Percentiles rank a stretch among this genome's conserved stretches.
Conservation (phyloP, 2,329 filamentous ascomycete genomes). For the Coniosporium uncinatum region DNA sequence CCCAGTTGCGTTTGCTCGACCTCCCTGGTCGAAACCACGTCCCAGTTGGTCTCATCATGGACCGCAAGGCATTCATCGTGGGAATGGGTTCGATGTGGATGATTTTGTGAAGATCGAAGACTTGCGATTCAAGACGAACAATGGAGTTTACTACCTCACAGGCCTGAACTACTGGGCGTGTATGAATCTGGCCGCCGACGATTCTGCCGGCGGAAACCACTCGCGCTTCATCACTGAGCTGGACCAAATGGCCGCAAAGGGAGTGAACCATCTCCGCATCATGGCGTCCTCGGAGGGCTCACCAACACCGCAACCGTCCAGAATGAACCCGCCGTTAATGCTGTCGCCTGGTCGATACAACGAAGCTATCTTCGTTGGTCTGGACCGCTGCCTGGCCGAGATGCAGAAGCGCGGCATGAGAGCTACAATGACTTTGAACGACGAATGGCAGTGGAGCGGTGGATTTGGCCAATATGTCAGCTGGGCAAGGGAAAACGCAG, state of each 20-base stretch:
- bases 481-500: conserved; percentile 23
- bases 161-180: conserved; percentile 33
- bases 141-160: conserved; percentile 28
- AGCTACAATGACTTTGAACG: conserved; percentile 30
- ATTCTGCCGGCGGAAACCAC: conserved; percentile 25
- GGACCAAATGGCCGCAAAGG: conserved; percentile 30
- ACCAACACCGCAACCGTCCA: conserved; percentile 27
- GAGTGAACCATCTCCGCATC: conserved; percentile 31
- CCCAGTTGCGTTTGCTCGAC: too few relatives aligned
- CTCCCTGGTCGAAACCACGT: too few relatives aligned
- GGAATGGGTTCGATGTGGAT: too few relatives aligned
- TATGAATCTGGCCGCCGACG: conserved; percentile 28
- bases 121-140: conserved; percentile 21
- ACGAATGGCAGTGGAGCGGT: conserved; percentile 33
- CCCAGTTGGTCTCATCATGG: too few relatives aligned
- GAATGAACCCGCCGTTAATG: conserved; percentile 29
- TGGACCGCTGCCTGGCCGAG: conserved; percentile 30
- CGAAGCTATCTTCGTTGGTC: conserved; percentile 25
- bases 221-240: conserved; percentile 27
- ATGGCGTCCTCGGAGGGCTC: conserved; percentile 32
- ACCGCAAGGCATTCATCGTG: too few relatives aligned
- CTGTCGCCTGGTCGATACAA: conserved; percentile 28
- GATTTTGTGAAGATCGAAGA: conserved; percentile 28
- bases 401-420: conserved; percentile 31
- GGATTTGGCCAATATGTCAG: conserved; percentile 30